Conservation (phyloP, 768 basidiomycete genomes). For the Coprinopsis strossmayeri region DNA sequence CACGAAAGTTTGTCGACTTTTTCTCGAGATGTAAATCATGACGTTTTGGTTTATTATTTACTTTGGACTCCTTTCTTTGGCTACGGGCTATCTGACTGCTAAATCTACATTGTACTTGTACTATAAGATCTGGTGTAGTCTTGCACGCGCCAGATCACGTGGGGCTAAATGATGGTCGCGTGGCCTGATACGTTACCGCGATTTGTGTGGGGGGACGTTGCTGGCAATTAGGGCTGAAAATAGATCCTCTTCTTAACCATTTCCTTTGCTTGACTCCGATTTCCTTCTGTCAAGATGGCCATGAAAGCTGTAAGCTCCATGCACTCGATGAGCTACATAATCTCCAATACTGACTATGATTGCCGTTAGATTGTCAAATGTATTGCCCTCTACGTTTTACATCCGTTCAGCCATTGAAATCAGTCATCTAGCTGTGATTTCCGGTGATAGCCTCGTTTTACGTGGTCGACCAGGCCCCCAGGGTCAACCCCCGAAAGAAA, state of each 20-base stretch:
- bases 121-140: too few relatives aligned
- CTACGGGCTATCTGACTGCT: too few relatives aligned
- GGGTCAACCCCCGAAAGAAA: constrained; percentile 87
- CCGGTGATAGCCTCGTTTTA: constrained; percentile 84
- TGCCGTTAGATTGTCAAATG: constrained; percentile 52
- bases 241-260: constrained; percentile 7
- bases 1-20: constrained; percentile 22
- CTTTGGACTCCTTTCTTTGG: too few relatives aligned
- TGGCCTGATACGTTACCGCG: constrained; percentile 2
- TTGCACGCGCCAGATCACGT: constrained; percentile 7
- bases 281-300: constrained; percentile 40
- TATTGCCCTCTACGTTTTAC: constrained; percentile 21
- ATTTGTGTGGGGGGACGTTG: constrained; percentile 1
- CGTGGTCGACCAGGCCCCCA: constrained; percentile 71
- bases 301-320: constrained; percentile 61
- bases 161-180: constrained; percentile 2
- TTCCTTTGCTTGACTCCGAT: background rate
- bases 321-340: too few relatives aligned
- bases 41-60: background rate
- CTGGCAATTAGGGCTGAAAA: constrained; percentile 4
- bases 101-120: too few relatives aligned
- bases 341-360: constrained; percentile 1
- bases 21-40: background rate
- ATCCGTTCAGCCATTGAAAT: constrained; percentile 12
- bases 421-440: constrained; percentile 64